Percentiles rank a stretch among this genome's conserved stretches.
These are phyloP conservation scores for Dothiorella sarmentorum DNA, from an alignment of 2,329 filamentous ascomycete genomes.

Conservation along the genomic window DNA sequence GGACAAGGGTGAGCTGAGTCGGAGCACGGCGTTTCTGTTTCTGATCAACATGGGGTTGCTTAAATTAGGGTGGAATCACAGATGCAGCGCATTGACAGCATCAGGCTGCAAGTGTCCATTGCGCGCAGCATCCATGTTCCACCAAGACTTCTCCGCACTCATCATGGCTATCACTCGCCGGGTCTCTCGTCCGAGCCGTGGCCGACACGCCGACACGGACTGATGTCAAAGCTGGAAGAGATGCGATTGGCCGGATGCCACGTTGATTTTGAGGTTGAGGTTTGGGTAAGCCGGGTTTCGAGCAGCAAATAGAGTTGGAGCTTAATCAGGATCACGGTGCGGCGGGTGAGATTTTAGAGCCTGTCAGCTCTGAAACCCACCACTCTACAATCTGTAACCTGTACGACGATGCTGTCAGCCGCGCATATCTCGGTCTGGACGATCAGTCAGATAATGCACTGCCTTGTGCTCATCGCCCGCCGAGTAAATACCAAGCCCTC, in stretches of 20 bases:
- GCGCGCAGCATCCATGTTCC: background rate
- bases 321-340: background rate
- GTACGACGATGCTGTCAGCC: background rate
- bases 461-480: background rate
- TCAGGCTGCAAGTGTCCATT: constrained; percentile 1
- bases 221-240: background rate
- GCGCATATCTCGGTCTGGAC: background rate
- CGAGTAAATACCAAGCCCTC: background rate
- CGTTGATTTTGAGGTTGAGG: background rate
- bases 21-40: background rate
- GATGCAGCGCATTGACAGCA: background rate
- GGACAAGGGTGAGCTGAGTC: background rate
- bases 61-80: background rate
- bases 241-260: background rate
- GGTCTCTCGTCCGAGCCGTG: background rate
- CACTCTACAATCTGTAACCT: background rate
- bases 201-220: background rate
- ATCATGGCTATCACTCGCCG: background rate
- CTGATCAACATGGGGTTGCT: background rate
- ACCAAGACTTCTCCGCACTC: background rate
- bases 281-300: background rate
- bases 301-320: constrained; percentile 10
- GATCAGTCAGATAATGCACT: background rate
- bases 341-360: constrained; percentile 1
- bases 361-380: background rate